Evolutionary conservation across 495 filamentous ascomycete genomes (phyloP).

Genomic region (Talaromyces trachyspermus): DNA sequence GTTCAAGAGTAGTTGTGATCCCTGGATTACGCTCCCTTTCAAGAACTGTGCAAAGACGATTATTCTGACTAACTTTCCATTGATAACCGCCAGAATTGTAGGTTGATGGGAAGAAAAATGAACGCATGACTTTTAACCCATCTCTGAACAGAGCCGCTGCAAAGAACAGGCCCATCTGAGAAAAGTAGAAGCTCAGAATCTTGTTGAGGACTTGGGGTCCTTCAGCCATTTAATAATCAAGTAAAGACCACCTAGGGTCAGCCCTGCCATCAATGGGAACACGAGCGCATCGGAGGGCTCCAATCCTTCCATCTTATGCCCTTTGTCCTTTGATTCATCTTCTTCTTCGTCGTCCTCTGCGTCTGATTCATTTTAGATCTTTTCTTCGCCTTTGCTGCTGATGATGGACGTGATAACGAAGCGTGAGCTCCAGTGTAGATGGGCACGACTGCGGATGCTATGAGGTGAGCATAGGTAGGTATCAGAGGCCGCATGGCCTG

Average conservation of each 20-base stretch:
- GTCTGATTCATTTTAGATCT: constrained; percentile 40
- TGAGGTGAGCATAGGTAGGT: constrained; percentile 60
- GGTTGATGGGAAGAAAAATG: constrained; percentile 64
- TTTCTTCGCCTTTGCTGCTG: constrained; percentile 59
- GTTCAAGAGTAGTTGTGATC: constrained; percentile 1
- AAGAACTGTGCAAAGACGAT: constrained; percentile 21
- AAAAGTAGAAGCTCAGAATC: constrained; percentile 80
- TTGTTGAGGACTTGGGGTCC: constrained; percentile 77
- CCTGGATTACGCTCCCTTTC: constrained; percentile 8
- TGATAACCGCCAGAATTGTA: constrained; percentile 27
- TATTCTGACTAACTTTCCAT: constrained; percentile 31
- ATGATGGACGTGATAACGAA: constrained; percentile 68
- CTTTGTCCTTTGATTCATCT: constrained; percentile 30
- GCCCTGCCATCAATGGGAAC: constrained; percentile 75
- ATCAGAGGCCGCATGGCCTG: constrained; percentile 44
- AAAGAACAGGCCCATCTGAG: constrained; percentile 66
- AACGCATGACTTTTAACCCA: constrained; percentile 50
- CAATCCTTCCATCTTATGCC: constrained; percentile 65
- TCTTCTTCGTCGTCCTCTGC: constrained; percentile 49
- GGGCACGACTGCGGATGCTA: constrained; percentile 61
- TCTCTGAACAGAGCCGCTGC: constrained; percentile 65
- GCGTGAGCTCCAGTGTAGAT: constrained; percentile 67
- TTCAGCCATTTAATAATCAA: constrained; percentile 84
- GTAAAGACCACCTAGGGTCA: constrained; percentile 69
- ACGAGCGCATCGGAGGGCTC: constrained; percentile 75